phyloP scores from a whole-genome alignment of 495 filamentous ascomycete species.

The Platismatia glauca region DNA sequence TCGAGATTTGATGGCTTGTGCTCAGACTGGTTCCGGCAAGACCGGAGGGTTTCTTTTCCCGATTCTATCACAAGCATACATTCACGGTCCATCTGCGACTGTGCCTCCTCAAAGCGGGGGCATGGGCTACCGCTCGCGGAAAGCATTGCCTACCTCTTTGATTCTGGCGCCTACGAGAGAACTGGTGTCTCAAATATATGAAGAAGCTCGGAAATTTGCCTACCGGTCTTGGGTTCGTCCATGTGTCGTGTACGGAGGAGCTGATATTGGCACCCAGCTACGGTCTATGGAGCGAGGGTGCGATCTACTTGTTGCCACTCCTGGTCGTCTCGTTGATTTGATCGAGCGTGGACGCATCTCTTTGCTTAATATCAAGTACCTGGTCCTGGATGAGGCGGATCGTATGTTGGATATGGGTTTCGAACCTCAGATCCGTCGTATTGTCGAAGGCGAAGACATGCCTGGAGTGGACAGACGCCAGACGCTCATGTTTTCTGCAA shows the following conservation, averaged over 20 bases:
- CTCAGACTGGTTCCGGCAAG: conserved; percentile 98
- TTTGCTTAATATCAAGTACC: conserved; percentile 91
- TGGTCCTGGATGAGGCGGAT: conserved; percentile 98
- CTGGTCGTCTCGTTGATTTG: conserved; percentile 91
- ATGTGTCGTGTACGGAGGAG: conserved; percentile 98
- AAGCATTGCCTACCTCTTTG: conserved; percentile 90
- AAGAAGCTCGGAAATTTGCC: conserved; percentile 94
- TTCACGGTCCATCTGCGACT: conserved; percentile 63
- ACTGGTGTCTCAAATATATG: conserved; percentile 95
- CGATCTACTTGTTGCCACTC: conserved; percentile 93
- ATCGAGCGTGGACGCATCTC: conserved; percentile 98
- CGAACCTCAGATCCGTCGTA: conserved; percentile 97
- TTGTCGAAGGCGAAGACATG: conserved; percentile 98
- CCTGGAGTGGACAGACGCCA: conserved; percentile 75
- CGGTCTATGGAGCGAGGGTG: conserved; percentile 96
- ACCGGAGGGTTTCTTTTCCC: conserved; percentile 99
- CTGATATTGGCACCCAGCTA: conserved; percentile 93
- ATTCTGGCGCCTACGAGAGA: conserved; percentile 96
- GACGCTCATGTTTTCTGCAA: conserved; percentile 99
- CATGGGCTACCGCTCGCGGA: conserved; percentile 77
- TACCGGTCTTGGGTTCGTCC: conserved; percentile 98
- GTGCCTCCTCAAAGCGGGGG: conserved; percentile 53
- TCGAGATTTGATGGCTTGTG: conserved; percentile 97
- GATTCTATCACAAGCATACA: conserved; percentile 91
- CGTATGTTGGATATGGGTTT: conserved; percentile 99